Evolutionary conservation across 768 basidiomycete species (phyloP).

Genomic region (Tylopilus intermedius): DNA sequence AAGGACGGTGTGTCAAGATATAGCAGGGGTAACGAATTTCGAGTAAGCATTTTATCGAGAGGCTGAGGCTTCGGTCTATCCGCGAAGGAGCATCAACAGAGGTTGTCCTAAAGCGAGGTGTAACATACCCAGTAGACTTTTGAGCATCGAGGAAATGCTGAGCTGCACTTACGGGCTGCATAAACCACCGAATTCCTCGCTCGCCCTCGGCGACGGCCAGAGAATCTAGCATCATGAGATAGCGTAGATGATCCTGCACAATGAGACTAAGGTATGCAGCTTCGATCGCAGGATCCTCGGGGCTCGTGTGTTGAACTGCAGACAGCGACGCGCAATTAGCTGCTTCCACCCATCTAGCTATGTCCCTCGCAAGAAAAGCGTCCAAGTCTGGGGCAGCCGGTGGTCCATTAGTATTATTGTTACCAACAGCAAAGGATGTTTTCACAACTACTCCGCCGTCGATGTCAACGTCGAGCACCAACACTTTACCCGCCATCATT

Average conservation of each 20-base stretch:
- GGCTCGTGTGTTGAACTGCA: constrained; percentile 28
- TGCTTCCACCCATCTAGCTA: constrained; percentile 56
- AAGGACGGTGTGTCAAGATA: constrained; percentile 64
- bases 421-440: constrained; percentile 62
- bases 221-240: constrained; percentile 69
- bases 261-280: constrained; percentile 46
- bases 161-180: constrained; percentile 33
- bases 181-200: constrained; percentile 72
- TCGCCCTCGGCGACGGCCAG: constrained; percentile 54
- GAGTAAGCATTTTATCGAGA: constrained; percentile 62
- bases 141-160: constrained; percentile 19
- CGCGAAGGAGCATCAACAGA: neutral
- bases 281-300: constrained; percentile 45
- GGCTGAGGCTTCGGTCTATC: constrained; percentile 41
- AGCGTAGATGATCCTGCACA: constrained; percentile 54
- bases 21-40: constrained; percentile 60
- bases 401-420: constrained; percentile 40
- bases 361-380: constrained; percentile 51
- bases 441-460: constrained; percentile 49
- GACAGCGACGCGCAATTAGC: constrained; percentile 23
- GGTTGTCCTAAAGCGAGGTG: neutral
- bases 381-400: constrained; percentile 49
- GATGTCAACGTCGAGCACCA: constrained; percentile 75
- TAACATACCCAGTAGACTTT: constrained; percentile 16
- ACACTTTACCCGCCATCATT: constrained; percentile 72